A percentile compares a stretch with the other conserved stretches of the same genome.
These are phyloP conservation scores for Beauveria bassiana DNA, from an alignment of 2,329 filamentous ascomycete genomes.

Conservation along the genomic window DNA sequence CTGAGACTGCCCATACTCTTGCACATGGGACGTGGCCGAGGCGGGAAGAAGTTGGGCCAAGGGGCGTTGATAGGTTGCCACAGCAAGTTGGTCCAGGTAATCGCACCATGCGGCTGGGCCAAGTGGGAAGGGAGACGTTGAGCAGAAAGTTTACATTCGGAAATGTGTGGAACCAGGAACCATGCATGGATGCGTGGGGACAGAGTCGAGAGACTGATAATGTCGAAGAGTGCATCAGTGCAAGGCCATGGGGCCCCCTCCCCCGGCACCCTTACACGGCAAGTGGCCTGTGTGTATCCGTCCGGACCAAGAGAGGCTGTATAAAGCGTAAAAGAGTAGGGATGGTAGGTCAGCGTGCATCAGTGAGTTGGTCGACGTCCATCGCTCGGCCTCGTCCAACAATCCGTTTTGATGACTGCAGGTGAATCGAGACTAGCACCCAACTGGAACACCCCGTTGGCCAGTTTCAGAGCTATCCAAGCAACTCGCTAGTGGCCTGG, in stretches of 20 bases:
- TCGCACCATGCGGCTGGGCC: constrained; percentile 8
- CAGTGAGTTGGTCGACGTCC: background rate
- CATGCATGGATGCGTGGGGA: background rate
- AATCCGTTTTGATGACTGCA: background rate
- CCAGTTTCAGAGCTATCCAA: background rate
- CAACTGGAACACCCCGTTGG: background rate
- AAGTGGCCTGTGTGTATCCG: constrained; percentile 3
- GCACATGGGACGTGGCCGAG: constrained; percentile 6
- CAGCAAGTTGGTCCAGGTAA: background rate
- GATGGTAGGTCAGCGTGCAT: background rate
- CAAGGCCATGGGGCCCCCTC: background rate
- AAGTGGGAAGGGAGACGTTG: constrained; percentile 7
- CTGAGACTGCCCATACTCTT: background rate
- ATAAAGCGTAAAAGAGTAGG: background rate
- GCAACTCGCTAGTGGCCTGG: background rate
- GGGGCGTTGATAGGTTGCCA: constrained; percentile 9
- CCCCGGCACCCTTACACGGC: constrained; percentile 8
- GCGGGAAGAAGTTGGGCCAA: constrained; percentile 6
- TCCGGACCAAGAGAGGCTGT: background rate
- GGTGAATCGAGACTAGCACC: constrained; percentile 5
- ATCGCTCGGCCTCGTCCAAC: constrained; percentile 1
- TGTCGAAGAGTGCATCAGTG: background rate
- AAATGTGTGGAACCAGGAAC: constrained; percentile 11
- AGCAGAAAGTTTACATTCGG: constrained; percentile 6
- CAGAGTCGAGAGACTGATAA: background rate